Percentiles rank a stretch among this genome's conserved stretches.
Evolutionary conservation across 2,329 filamentous ascomycete species (phyloP).

Genomic region (Talaromyces sp.): DNA sequence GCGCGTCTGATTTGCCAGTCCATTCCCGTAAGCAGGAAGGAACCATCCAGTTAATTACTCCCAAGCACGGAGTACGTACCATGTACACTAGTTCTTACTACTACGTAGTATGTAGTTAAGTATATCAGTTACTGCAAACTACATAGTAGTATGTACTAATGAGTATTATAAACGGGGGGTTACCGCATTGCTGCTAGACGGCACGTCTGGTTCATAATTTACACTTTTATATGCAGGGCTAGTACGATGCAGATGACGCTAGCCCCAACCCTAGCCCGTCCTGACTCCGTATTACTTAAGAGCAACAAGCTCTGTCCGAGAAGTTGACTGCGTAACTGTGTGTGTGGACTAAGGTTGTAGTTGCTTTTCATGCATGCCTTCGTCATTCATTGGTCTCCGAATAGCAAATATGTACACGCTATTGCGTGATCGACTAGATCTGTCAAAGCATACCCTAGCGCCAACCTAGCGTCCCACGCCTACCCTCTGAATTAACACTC

Average conservation of each 20-base stretch:
- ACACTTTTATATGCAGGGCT: conserved; percentile 1
- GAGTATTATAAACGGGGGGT: background rate
- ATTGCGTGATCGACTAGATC: conserved; percentile 9
- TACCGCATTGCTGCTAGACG: background rate
- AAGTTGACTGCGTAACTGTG: too few species aligned
- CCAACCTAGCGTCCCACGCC: background rate
- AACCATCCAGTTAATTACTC: background rate
- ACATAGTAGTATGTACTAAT: too few species aligned
- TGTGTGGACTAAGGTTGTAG: too few species aligned
- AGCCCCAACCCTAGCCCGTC: background rate
- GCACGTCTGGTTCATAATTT: background rate
- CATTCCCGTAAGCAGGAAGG: background rate
- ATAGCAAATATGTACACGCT: conserved; percentile 11
- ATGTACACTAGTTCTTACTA: too few species aligned
- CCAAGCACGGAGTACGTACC: background rate
- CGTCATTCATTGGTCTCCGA: background rate
- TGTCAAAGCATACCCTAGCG: conserved; percentile 6
- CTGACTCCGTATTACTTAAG: background rate
- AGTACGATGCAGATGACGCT: background rate
- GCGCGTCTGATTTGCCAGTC: background rate
- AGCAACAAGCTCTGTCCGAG: too few species aligned
- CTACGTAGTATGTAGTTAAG: too few species aligned
- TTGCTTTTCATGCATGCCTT: background rate
- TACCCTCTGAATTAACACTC: background rate
- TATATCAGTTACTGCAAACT: too few species aligned